phyloP scores from a whole-genome alignment of 2,329 filamentous ascomycete genomes.

The Biscogniauxia sp. region DNA sequence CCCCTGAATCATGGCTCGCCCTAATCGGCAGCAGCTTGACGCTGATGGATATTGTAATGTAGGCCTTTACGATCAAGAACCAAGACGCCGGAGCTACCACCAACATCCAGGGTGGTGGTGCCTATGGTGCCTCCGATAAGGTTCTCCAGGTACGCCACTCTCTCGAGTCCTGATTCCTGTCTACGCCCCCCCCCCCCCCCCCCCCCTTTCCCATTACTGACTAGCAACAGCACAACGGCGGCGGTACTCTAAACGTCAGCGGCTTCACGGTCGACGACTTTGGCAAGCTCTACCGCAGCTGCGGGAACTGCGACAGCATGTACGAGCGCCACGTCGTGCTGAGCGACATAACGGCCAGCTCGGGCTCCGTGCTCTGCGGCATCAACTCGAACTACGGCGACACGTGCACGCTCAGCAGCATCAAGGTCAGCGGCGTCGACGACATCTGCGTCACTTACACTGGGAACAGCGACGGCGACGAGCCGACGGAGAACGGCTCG shows the following conservation, averaged over 20 bases:
- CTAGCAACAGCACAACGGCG: constrained; percentile 31
- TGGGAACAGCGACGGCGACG: constrained; percentile 9
- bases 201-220: not conserved
- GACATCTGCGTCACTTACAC: constrained; percentile 13
- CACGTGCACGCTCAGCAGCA: not conserved
- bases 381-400: constrained; percentile 50
- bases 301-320: constrained; percentile 43
- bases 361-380: constrained; percentile 40
- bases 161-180: constrained; percentile 17
- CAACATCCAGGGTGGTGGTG: constrained; percentile 42
- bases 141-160: constrained; percentile 32
- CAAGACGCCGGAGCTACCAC: constrained; percentile 29
- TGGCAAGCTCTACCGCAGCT: constrained; percentile 49
- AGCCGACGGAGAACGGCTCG: constrained; percentile 10
- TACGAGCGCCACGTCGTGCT: constrained; percentile 34
- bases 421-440: constrained; percentile 2
- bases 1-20: not conserved
- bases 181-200: no score
- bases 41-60: not conserved
- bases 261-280: constrained; percentile 42
- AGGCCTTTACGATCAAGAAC: not conserved
- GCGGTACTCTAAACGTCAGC: constrained; percentile 37
- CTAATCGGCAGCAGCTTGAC: not conserved
- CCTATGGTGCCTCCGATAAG: constrained; percentile 41
- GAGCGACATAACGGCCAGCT: constrained; percentile 42